Evolutionary conservation across 768 basidiomycete genomes (phyloP).

Genomic region (Leccinum ochraceum): DNA sequence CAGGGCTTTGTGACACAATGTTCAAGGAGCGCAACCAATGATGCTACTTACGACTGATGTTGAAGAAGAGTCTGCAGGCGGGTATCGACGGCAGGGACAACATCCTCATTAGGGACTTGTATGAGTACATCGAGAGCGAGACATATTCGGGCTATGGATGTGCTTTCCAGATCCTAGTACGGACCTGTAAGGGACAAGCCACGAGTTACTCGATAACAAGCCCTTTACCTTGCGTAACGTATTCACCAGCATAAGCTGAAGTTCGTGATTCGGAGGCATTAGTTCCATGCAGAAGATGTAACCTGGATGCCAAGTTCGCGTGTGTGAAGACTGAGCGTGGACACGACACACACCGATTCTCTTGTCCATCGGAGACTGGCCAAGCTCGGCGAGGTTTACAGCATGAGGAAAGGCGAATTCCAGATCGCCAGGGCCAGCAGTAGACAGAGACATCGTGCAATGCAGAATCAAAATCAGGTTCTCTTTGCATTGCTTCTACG

Average conservation of each 20-base stretch:
- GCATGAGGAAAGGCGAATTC: constrained; percentile 78
- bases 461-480: constrained; percentile 69
- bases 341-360: constrained; percentile 52
- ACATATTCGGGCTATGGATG: constrained; percentile 55
- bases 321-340: neutral
- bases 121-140: constrained; percentile 74
- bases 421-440: constrained; percentile 46
- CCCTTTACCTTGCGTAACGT: constrained; percentile 72
- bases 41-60: constrained; percentile 72
- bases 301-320: constrained; percentile 42
- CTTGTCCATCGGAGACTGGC: constrained; percentile 59
- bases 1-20: constrained; percentile 8
- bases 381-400: constrained; percentile 73
- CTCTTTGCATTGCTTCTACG: constrained; percentile 66
- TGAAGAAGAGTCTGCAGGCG: constrained; percentile 65
- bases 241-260: constrained; percentile 83
- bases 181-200: constrained; percentile 5
- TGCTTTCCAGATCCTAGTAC: constrained; percentile 69
- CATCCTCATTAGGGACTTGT: constrained; percentile 58
- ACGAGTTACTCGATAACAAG: neutral
- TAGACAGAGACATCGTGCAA: constrained; percentile 55
- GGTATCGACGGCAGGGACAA: constrained; percentile 73
- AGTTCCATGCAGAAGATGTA: constrained; percentile 77
- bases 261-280: constrained; percentile 68
- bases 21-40: constrained; percentile 12